Percentiles rank a stretch among this genome's conserved stretches.
Evolutionary conservation across 129 eudicot species (phyloP).

Genomic region (Scalesia atractyloides): DNA sequence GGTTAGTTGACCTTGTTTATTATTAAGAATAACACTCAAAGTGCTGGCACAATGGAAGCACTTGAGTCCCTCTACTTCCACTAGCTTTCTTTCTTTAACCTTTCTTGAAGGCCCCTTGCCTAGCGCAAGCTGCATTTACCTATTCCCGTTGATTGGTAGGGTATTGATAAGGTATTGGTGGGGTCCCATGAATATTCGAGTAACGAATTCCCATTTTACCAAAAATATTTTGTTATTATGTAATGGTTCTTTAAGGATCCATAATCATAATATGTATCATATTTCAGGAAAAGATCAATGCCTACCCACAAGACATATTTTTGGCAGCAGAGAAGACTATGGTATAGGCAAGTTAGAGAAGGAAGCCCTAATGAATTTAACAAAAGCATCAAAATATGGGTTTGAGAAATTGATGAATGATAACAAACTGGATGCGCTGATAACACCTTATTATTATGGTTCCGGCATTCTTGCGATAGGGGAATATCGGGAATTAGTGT

Average conservation of each 20-base stretch:
- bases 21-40: not conserved
- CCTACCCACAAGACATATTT: conserved; percentile 55
- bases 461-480: conserved; percentile 55
- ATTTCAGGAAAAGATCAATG: conserved; percentile 52
- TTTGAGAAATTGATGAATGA: conserved; percentile 66
- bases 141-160: no score
- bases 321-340: conserved; percentile 56
- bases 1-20: not conserved
- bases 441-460: conserved; percentile 38
- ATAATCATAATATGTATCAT: not conserved
- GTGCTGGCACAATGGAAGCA: no score
- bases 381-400: conserved; percentile 44
- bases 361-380: conserved; percentile 37
- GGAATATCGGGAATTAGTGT: conserved; percentile 76
- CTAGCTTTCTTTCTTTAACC: no score
- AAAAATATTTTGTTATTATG: no score
- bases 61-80: no score
- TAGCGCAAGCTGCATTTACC: no score
- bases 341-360: conserved; percentile 53
- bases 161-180: no score
- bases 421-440: conserved; percentile 64
- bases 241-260: not conserved
- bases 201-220: no score
- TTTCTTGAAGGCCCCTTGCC: no score
- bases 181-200: no score